These are phyloP conservation scores for Sphagnum tenellum DNA, from an alignment of 225 moss, liverwort and hornwort species.

Conservation along the genomic window DNA sequence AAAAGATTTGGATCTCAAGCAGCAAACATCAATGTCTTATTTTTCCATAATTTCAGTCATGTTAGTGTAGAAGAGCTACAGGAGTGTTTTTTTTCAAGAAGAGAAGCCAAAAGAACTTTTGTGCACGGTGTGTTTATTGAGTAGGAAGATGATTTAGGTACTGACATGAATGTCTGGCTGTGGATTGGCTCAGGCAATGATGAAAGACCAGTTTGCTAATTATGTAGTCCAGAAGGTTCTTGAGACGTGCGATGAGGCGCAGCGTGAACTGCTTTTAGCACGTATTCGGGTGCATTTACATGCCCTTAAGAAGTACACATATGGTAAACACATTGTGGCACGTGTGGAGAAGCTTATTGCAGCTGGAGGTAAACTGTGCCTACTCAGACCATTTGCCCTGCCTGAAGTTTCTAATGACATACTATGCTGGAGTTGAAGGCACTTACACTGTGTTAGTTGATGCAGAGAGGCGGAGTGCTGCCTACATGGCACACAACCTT, in stretches of 20 bases:
- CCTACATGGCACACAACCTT: constrained; percentile 71
- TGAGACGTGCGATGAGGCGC: constrained; percentile 92
- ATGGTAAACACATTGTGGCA: constrained; percentile 97
- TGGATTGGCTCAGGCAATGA: constrained; percentile 63
- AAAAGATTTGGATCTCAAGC: too few relatives aligned
- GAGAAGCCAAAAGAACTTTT: too few relatives aligned
- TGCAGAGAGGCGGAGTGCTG: constrained; percentile 98
- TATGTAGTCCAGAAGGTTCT: constrained; percentile 98
- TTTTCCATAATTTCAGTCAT: neutral
- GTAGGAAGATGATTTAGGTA: neutral
- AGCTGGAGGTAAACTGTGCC: constrained; percentile 66
- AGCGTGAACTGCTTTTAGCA: constrained; percentile 84
- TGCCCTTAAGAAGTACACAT: constrained; percentile 97
- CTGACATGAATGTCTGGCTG: neutral
- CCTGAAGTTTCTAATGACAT: neutral
- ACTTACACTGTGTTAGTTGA: neutral
- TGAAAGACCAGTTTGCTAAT: constrained; percentile 96
- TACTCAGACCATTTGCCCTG: too few relatives aligned
- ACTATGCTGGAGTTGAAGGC: neutral
- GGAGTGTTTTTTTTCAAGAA: too few relatives aligned
- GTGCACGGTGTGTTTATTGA: too few relatives aligned
- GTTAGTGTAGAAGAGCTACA: neutral
- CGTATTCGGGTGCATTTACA: constrained; percentile 97
- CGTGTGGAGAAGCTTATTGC: constrained; percentile 98
- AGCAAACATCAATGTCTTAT: too few relatives aligned